Evolutionary conservation across 805 yeast species (phyloP).

Genomic region (Teunomyces gatunensis): DNA sequence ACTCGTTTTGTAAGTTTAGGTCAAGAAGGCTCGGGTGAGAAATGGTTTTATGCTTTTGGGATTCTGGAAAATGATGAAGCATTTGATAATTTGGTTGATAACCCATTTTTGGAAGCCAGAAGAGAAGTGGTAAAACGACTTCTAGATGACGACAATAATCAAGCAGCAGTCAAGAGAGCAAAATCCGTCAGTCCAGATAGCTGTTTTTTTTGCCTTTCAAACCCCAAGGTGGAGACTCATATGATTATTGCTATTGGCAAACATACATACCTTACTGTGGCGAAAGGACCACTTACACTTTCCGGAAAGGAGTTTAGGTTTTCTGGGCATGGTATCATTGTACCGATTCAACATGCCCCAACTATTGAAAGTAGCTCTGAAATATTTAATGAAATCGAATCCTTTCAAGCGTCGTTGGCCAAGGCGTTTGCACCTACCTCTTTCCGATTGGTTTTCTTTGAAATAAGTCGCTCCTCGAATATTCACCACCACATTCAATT

Average conservation of each 20-base stretch:
- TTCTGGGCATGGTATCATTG: conserved; percentile 79
- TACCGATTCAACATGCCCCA: conserved; percentile 76
- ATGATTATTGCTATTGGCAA: conserved; percentile 77
- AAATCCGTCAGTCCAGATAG: conserved; percentile 51
- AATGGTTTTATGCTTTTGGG: conserved; percentile 76
- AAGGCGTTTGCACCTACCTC: conserved; percentile 42
- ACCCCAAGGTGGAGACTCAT: conserved; percentile 73
- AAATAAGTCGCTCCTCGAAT: conserved; percentile 59
- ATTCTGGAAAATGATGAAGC: conserved; percentile 17
- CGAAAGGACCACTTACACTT: conserved; percentile 79
- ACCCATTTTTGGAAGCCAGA: conserved; percentile 25
- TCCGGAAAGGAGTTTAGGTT: conserved; percentile 49
- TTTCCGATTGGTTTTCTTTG: conserved; percentile 61
- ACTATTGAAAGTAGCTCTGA: conserved; percentile 28
- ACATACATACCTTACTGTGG: conserved; percentile 65
- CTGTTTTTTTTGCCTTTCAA: conserved; percentile 84
- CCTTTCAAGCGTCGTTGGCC: conserved; percentile 48
- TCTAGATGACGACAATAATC: conserved; percentile 10
- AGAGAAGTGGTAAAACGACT: conserved; percentile 10
- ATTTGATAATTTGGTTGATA: conserved; percentile 9
- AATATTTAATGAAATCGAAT: conserved; percentile 37
- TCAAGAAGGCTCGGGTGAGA: conserved; percentile 49
- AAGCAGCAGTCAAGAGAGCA: conserved; percentile 20
- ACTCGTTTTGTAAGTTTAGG: conserved; percentile 70
- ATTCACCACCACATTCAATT: conserved; percentile 78